Percentiles rank a stretch among this genome's conserved stretches.
phyloP scores from a whole-genome alignment of 371 early-diverging fungal genomes.

The Mortierella sp. region DNA sequence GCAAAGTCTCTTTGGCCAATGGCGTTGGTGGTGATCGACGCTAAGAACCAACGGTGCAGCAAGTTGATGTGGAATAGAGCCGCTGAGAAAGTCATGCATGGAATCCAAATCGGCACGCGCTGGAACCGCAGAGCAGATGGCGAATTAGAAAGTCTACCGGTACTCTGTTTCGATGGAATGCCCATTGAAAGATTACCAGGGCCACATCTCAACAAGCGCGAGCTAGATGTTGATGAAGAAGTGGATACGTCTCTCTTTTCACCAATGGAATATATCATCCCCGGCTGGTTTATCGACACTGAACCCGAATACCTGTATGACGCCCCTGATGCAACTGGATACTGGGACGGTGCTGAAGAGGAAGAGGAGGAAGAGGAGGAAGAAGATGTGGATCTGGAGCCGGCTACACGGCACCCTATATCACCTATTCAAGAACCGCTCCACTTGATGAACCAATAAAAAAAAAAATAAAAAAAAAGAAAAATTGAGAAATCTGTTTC shows the following conservation, averaged over 20 bases:
- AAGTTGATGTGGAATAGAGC: conserved; percentile 56
- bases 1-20: conserved; percentile 52
- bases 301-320: conserved; percentile 22
- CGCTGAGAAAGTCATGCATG: conserved; percentile 53
- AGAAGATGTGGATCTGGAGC: background rate
- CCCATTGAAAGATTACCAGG: conserved; percentile 38
- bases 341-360: background rate
- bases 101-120: conserved; percentile 34
- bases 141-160: conserved; percentile 15
- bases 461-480: too few species aligned
- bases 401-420: background rate
- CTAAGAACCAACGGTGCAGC: conserved; percentile 18
- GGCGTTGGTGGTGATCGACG: conserved; percentile 49
- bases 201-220: conserved; percentile 25
- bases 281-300: conserved; percentile 22
- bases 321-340: conserved; percentile 10
- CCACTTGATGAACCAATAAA: background rate
- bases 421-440: background rate
- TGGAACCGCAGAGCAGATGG: conserved; percentile 5
- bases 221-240: background rate
- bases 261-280: conserved; percentile 8
- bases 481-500: background rate
- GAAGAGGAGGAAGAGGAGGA: conserved; percentile 11
- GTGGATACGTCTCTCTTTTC: background rate
- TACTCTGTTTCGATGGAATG: conserved; percentile 37